These are phyloP conservation scores for Phytophthora citrophthora DNA, from an alignment of 352 stramenopile species.

Conservation along the genomic window DNA sequence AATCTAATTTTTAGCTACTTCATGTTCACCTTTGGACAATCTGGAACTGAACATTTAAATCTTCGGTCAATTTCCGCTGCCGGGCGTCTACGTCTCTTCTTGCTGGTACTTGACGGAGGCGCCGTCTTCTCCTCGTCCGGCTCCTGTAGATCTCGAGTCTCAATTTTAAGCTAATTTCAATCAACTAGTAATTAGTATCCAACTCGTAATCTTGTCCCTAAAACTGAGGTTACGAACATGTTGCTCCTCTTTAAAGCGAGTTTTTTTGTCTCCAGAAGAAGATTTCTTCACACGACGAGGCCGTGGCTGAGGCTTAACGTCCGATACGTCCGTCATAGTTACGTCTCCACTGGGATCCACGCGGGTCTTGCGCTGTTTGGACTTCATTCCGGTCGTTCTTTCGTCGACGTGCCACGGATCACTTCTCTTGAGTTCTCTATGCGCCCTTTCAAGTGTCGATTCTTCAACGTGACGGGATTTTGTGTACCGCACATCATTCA, in stretches of 20 bases:
- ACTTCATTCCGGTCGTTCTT: slow-evolving; percentile 3
- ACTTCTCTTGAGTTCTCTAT: slow-evolving; percentile 16
- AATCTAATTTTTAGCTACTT: slow-evolving; percentile 8
- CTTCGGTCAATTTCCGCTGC: slow-evolving; percentile 87
- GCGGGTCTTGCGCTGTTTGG: slow-evolving; percentile 13
- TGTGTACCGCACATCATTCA: neutral
- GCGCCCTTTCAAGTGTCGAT: slow-evolving; percentile 34
- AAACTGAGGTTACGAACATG: slow-evolving; percentile 34
- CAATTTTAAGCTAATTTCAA: slow-evolving; percentile 52
- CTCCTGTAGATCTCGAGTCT: slow-evolving; percentile 50
- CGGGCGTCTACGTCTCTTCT: slow-evolving; percentile 75
- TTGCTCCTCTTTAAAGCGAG: slow-evolving; percentile 67
- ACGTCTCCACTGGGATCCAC: slow-evolving; percentile 14
- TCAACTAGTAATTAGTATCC: neutral
- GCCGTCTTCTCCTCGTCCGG: slow-evolving; percentile 28
- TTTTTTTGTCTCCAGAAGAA: slow-evolving; percentile 14
- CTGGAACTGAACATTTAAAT: slow-evolving; percentile 49
- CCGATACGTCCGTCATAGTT: slow-evolving; percentile 22
- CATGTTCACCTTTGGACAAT: slow-evolving; percentile 56
- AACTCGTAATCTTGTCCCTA: neutral
- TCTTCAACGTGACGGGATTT: slow-evolving; percentile 22
- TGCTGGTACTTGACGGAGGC: slow-evolving; percentile 53
- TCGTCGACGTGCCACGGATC: neutral
- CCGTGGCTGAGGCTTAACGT: slow-evolving; percentile 1
- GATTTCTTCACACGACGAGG: slow-evolving; percentile 10